phyloP scores from a whole-genome alignment of 2,329 filamentous ascomycete species.

The Xylariaceae sp. region DNA sequence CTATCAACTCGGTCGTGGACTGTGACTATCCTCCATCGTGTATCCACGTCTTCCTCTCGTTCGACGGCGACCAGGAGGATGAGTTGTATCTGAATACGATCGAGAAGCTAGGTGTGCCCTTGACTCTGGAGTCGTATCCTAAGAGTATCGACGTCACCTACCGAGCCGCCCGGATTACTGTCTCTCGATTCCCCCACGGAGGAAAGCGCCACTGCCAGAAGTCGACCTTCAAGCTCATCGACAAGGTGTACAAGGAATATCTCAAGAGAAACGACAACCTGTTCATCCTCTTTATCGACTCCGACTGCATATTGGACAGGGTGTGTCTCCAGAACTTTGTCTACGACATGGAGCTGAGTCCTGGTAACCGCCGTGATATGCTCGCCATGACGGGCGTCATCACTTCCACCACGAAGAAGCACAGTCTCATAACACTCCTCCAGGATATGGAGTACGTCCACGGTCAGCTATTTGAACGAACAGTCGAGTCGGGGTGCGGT shows the following conservation, averaged over 20 bases:
- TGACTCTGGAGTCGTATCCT: slow-evolving; percentile 72
- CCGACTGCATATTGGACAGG: slow-evolving; percentile 87
- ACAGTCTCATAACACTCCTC: slow-evolving; percentile 82
- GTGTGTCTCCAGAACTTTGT: slow-evolving; percentile 96
- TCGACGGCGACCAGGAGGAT: slow-evolving; percentile 85
- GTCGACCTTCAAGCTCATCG: slow-evolving; percentile 84
- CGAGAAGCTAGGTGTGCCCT: slow-evolving; percentile 73
- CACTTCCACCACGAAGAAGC: slow-evolving; percentile 83
- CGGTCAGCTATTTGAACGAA: slow-evolving; percentile 91
- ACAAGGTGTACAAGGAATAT: slow-evolving; percentile 85
- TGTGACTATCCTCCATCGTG: slow-evolving; percentile 91
- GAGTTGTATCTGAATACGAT: slow-evolving; percentile 85
- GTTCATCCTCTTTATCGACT: slow-evolving; percentile 96
- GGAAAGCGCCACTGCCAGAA: slow-evolving; percentile 95
- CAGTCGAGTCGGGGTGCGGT: slow-evolving; percentile 89
- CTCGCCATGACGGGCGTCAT: slow-evolving; percentile 97
- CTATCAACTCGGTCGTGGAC: slow-evolving; percentile 85
- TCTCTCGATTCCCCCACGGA: slow-evolving; percentile 88
- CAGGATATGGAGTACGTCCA: slow-evolving; percentile 99
- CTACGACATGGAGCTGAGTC: slow-evolving; percentile 97
- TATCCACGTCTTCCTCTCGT: slow-evolving; percentile 91
- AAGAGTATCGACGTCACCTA: slow-evolving; percentile 88
- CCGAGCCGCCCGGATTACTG: slow-evolving; percentile 74
- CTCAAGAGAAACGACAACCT: slow-evolving; percentile 83
- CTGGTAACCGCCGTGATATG: slow-evolving; percentile 87